Evolutionary conservation across 441 rosid genomes (phyloP), one percentile per base, ranked within the genome.

Genomic region (Viola pubescens): DNA sequence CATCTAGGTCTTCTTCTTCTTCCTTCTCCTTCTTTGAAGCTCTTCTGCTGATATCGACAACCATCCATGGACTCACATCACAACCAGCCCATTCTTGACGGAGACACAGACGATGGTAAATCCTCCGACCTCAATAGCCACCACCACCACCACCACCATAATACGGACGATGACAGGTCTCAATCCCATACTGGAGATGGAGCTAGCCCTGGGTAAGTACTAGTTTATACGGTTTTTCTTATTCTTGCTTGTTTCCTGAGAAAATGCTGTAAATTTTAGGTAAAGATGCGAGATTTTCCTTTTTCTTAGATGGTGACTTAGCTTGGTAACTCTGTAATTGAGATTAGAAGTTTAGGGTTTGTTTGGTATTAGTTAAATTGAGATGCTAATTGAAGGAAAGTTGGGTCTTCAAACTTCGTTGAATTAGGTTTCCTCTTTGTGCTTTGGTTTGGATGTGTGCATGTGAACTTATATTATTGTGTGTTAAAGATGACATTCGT

Each of bases 151-250:
- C 10, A 46, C 12, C n/a, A 10, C n/a, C n/a, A 43, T 6, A 6
- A 6, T 43, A 9, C 52, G 3, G 78, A 81, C 10, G 84, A 75
- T 39, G 77, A 79, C 67, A 78, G 65, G 77, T 73, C 83, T 68
- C 84, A 72, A 10, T 75, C 81, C 57, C 95, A 71, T 68, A 52
- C 85, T 40, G 91, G 85, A 7, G 81, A 81, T 43, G 88, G 88
- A 70, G 82, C 87, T 48, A 86, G 91, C 59, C 88, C 88, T 4
- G 96, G 89, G 96, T 84, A 74, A 38, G 10, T 6, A 43, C 8
- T 46, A 10, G 0, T 4, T 9, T 12, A 2, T 46, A 8, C 11
- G 62, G 11, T 52, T 14, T 60, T 46, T 12, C 40, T 63, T 52
- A 4, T 12, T 52, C 40, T 6, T 63, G 16, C 45, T 16, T 55